Base-by-base conservation (phyloP, 2,329 filamentous ascomycete species). In the Hypoxylon sp. region DNA sequence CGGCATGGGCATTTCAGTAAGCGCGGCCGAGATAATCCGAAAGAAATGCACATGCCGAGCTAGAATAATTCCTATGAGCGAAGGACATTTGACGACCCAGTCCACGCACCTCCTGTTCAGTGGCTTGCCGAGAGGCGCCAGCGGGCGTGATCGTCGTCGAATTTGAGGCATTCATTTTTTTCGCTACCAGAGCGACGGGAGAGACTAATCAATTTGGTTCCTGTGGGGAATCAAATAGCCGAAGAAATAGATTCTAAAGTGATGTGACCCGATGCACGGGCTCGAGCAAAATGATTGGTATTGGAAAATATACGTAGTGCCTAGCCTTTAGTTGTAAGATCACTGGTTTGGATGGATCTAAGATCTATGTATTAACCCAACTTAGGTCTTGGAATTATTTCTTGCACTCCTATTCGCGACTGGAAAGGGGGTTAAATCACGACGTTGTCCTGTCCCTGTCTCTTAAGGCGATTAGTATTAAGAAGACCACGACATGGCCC, bases 171-270 rank as follows among this genome's bases (percentile, higher is more conserved):
- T 63, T 72, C 67, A 39, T 70, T 67, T 42, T 58, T 51, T 65
- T 72, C 70, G 67, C 70, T 72, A 72, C 70, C 70, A 70, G 35
- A 72, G 65, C 62, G 70, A 67, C 67, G 70, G 70, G 70, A 66
- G 67, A 72, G 65, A 67, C 70, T 72, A 72, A 67, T 68, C 62
- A 68, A 68, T 63, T 72, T 67, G 65, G 67, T 57, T 57, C 61
- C 70, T 70, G 70, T 70, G 70, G 70, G 67, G 70, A 67, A 67
- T 63, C 42, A 63, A 68, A 68, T 64, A 70, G 63, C 65, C 67
- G 67, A 70, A 70, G 37, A 68, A 55, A 65, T 60, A 70, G 55
- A 63, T 59, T 59, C 62, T 48, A 44, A 65, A 62, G 50, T 72
- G 67, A 72, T 72, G 65, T 66, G 63, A 72, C 67, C 70, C 57